Evolutionary conservation across 2,329 filamentous ascomycete species (phyloP), one percentile per base, ranked within the genome.

Genomic region (Diaporthe helianthi): DNA sequence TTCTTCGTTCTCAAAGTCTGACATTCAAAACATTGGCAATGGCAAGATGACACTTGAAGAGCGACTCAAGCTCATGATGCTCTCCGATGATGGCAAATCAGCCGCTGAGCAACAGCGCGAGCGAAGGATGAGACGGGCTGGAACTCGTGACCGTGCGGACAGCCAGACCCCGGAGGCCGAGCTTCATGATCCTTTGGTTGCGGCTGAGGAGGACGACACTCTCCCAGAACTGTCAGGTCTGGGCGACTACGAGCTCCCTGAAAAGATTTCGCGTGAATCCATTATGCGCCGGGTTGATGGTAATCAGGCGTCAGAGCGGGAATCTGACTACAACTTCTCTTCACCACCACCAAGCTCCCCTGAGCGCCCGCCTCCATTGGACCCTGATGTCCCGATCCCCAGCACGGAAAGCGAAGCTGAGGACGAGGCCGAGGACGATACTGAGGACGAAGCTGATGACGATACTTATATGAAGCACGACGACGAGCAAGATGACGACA

Each of bases 301-400:
- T 55, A 86, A 84, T 74, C 80, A 84, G 71, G 74, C 80, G 58
- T 83, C 86, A 53, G 87, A 89, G 24, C 81, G 83, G 69, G 85
- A 89, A 66, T 88, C 90, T 4, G 87, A 90, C 69, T 90, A 88
- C 72, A 86, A 87, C 74, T 88, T 91, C 74, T 89, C 88, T 4
- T 89, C 89, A 2, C 87, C 88, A 1, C 81, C 83, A n/a, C 83
- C 85, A 2, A 86, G 84, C 71, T 89, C 87, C 2, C 86, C 88
- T 15, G 84, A 87, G 70, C 86, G 83, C n/a, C 85, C 81, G 69
- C 82, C 88, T 60, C 82, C 88, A 38, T 85, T 93, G 70, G 94
- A 98, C 77, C 95, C 95, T 8, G 95, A 98, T 78, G 87, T 96
- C 49, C 93, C 95, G 0, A 93, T 98, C 74, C 94, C 93, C 24